Base-by-base conservation (phyloP, 164 flowering plant genomes). In the Brasenia schreberi region DNA sequence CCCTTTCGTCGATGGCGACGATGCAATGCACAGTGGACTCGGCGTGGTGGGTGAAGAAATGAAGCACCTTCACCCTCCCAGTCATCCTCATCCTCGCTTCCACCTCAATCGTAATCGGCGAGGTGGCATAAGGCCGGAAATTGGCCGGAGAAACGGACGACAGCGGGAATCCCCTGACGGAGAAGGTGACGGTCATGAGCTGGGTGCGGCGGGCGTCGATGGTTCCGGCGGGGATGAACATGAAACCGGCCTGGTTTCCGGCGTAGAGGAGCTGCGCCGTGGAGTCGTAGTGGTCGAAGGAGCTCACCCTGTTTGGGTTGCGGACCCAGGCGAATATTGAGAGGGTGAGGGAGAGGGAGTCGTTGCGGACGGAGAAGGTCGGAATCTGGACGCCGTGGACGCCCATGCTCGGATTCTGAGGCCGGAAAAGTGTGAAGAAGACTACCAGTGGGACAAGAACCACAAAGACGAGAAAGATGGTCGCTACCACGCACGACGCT, bases 221-320 rank as follows among this genome's bases (percentile, higher is more conserved):
- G 67, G 79, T 79, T 0, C 99, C 99, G 60, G 97, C 96, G 65
- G 99, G 99, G 5, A 94, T 82, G 86, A 89, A 94, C 90, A 94
- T 84, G 83, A 91, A 87, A 0, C 95, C 97, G 56, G 91, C 84
- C 58, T 79, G 93, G 70, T 42, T 75, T 23, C 93, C 96, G 27
- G 82, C 74, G 81, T 94, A 82, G 77, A 86, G 77, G 62, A 94
- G 85, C 87, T 87, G 93, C 19, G 91, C 81, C 0, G 92, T 72
- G 79, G 92, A 84, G 85, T 87, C 93, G 83, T 84, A 94, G 88
- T 94, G 97, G 65, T 85, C 72, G 85, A 94, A 89, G 56, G 68
- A 77, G 63, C 23, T 18, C 63, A 83, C 96, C 18, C 79, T 73
- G 86, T 91, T 94, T 0, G 96, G 95, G 82, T 94, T 94, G 11